These are phyloP conservation scores for Aechmea fasciata DNA, from an alignment of 176 grass and related monocot genomes.

Conservation along the genomic window DNA sequence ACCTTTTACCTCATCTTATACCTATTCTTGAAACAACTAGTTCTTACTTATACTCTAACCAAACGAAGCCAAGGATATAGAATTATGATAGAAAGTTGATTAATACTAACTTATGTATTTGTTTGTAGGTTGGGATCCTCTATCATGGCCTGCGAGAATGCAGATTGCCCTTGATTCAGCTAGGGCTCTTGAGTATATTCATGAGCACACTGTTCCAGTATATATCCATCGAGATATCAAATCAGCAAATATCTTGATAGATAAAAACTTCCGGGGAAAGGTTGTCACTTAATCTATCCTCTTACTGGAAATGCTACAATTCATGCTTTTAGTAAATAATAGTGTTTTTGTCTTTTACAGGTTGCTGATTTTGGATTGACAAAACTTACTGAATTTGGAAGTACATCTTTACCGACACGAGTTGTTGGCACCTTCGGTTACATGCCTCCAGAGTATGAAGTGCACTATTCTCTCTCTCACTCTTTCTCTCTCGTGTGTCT, in stretches of 20 bases:
- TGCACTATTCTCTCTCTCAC: not conserved
- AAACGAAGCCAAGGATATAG: not conserved
- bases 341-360: slow-evolving; percentile 28
- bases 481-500: not conserved
- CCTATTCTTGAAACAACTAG: no score
- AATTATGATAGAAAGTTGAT: slow-evolving; percentile 5
- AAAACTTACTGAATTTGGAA: slow-evolving; percentile 82
- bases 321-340: slow-evolving; percentile 15
- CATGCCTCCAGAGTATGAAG: slow-evolving; percentile 84
- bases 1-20: no score
- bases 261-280: slow-evolving; percentile 81
- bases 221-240: slow-evolving; percentile 98
- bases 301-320: not conserved
- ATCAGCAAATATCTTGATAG: slow-evolving; percentile 95
- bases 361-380: slow-evolving; percentile 97
- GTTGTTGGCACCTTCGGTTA: slow-evolving; percentile 98
- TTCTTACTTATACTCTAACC: no score
- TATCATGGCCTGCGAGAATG: slow-evolving; percentile 69
- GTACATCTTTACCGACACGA: slow-evolving; percentile 46
- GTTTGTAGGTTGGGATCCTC: slow-evolving; percentile 47
- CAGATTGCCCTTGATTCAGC: slow-evolving; percentile 96
- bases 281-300: slow-evolving; percentile 18
- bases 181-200: slow-evolving; percentile 95
- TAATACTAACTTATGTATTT: slow-evolving; percentile 15
- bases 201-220: slow-evolving; percentile 91